phyloP scores from a whole-genome alignment of 345 rosid species.

The Garcia nutans region DNA sequence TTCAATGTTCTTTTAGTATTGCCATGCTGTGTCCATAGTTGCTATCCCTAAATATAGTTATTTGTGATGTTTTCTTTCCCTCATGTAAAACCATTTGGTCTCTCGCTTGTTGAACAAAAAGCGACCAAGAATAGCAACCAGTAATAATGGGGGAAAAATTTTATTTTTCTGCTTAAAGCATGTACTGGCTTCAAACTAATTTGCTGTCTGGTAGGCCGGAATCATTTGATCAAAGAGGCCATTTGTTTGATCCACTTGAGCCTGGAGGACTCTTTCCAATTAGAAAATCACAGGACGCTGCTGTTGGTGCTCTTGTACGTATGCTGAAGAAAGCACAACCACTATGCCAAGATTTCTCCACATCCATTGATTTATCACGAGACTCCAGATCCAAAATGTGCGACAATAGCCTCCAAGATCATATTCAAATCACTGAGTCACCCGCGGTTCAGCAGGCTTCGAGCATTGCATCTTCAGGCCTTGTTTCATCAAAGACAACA shows the following conservation, averaged over 20 bases:
- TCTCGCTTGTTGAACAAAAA: not conserved
- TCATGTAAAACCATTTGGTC: not conserved
- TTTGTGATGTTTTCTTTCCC: not conserved
- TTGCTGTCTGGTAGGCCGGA: constrained; percentile 43
- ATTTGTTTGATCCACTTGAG: constrained; percentile 40
- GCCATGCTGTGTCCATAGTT: not conserved
- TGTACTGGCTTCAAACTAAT: not conserved
- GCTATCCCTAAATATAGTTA: not conserved
- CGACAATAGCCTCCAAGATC: constrained; percentile 28
- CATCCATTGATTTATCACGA: constrained; percentile 31
- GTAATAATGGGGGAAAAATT: not conserved
- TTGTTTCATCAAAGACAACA: constrained; percentile 58
- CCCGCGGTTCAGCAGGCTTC: constrained; percentile 28
- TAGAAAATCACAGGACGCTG: constrained; percentile 78
- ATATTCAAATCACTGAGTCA: constrained; percentile 20
- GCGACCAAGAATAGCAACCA: not conserved
- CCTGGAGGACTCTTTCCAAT: constrained; percentile 46
- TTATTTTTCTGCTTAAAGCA: not conserved
- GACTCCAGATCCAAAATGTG: constrained; percentile 34
- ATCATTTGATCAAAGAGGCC: constrained; percentile 58
- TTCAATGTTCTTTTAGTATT: no score
- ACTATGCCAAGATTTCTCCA: constrained; percentile 56
- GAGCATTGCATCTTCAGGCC: constrained; percentile 48
- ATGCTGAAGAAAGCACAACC: constrained; percentile 92
- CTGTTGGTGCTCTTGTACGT: constrained; percentile 77